phyloP scores from a whole-genome alignment of 2,329 filamentous ascomycete species.

The Talaromyces marneffei region DNA sequence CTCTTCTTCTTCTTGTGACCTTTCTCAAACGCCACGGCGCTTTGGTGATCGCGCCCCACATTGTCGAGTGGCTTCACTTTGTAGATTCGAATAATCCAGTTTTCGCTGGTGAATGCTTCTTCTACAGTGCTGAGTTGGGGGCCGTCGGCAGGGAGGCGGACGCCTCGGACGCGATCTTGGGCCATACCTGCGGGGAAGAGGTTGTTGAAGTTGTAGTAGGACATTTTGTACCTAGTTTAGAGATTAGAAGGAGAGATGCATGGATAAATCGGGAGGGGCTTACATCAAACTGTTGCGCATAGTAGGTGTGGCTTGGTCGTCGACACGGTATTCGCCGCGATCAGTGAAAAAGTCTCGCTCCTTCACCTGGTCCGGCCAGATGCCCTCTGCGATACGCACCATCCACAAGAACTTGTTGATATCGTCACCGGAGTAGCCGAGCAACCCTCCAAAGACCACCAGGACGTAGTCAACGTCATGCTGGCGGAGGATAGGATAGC shows the following conservation, averaged over 20 bases:
- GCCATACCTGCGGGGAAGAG: slow-evolving; percentile 91
- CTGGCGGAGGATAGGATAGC: slow-evolving; percentile 96
- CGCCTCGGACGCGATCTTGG: slow-evolving; percentile 78
- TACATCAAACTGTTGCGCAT: slow-evolving; percentile 99
- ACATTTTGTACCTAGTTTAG: slow-evolving; percentile 94
- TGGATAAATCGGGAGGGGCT: slow-evolving; percentile 42
- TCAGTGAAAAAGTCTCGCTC: slow-evolving; percentile 94
- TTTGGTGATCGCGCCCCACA: slow-evolving; percentile 78
- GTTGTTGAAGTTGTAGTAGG: slow-evolving; percentile 92
- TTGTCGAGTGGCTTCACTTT: slow-evolving; percentile 99
- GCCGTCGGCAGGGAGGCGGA: slow-evolving; percentile 72
- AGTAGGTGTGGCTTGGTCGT: slow-evolving; percentile 84
- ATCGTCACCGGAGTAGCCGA: slow-evolving; percentile 96
- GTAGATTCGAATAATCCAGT: slow-evolving; percentile 99
- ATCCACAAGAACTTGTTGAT: slow-evolving; percentile 99
- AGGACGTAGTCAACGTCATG: slow-evolving; percentile 99
- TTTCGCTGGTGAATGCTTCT: slow-evolving; percentile 97
- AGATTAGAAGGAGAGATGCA: too few species aligned
- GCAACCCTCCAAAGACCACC: slow-evolving; percentile 88
- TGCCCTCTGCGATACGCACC: slow-evolving; percentile 97
- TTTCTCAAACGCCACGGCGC: slow-evolving; percentile 49
- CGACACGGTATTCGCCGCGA: slow-evolving; percentile 90
- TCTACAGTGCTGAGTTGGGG: slow-evolving; percentile 84
- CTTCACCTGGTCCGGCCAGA: slow-evolving; percentile 99
- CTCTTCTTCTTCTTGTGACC: slow-evolving; percentile 50